Evolutionary conservation across 2,329 filamentous ascomycete species (phyloP).

Genomic region (Hysterium pulicare): DNA sequence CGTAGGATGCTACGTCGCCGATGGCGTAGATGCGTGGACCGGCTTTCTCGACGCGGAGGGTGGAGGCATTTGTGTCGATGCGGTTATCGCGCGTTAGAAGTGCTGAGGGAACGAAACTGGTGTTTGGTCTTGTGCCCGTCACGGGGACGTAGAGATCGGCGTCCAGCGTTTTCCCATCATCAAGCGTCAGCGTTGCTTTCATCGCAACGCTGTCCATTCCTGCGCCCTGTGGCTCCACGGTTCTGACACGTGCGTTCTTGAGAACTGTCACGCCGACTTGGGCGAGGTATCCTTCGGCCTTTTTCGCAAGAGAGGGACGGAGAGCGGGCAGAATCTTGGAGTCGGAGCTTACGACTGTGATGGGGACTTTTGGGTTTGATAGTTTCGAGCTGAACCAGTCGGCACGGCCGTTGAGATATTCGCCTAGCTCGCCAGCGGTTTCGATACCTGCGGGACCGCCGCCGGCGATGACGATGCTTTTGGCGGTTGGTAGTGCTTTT

Average conservation of each 20-base stretch:
- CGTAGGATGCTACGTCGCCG: slow-evolving; percentile 33
- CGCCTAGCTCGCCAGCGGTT: slow-evolving; percentile 42
- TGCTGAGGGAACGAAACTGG: slow-evolving; percentile 20
- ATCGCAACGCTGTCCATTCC: slow-evolving; percentile 37
- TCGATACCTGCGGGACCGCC: slow-evolving; percentile 37
- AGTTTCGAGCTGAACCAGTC: slow-evolving; percentile 36
- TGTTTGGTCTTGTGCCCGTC: slow-evolving; percentile 33
- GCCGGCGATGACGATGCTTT: slow-evolving; percentile 35
- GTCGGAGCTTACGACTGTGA: slow-evolving; percentile 32
- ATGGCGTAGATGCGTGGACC: slow-evolving; percentile 31
- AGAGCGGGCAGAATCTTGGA: slow-evolving; percentile 28
- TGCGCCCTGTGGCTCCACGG: slow-evolving; percentile 26
- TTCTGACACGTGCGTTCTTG: slow-evolving; percentile 39
- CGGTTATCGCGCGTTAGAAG: slow-evolving; percentile 22
- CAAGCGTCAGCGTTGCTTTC: slow-evolving; percentile 36
- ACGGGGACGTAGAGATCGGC: slow-evolving; percentile 37
- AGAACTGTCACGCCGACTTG: slow-evolving; percentile 48
- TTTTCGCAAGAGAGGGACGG: slow-evolving; percentile 17
- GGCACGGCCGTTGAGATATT: slow-evolving; percentile 48
- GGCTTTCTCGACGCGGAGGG: slow-evolving; percentile 25
- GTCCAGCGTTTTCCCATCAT: slow-evolving; percentile 35
- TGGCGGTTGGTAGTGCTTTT: slow-evolving; percentile 25
- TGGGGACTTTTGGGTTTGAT: slow-evolving; percentile 27
- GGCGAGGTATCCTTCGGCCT: slow-evolving; percentile 33
- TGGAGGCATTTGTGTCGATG: slow-evolving; percentile 22